Base-by-base conservation (phyloP, 495 filamentous ascomycete genomes). In the Bryoglossum gracile region DNA sequence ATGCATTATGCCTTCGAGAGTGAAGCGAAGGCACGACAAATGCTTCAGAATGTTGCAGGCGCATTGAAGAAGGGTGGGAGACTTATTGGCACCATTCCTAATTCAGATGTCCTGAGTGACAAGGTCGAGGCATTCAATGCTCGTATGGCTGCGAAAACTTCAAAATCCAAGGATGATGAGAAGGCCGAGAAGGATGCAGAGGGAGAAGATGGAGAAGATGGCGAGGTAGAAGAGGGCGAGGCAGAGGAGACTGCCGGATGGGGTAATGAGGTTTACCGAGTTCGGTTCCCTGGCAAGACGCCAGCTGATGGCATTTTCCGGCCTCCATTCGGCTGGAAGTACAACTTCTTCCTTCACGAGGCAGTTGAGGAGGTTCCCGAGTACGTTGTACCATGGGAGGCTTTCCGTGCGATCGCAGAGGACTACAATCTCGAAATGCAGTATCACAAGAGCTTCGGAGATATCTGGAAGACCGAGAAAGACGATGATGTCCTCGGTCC, bases 1-100 rank as follows among this genome's bases (percentile, higher is more conserved):
- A 94, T 98, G 81, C 92, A 98, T 68, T 98, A 98, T 61, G 90
- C 94, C 0, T 98, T 96, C 57, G 94, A 98, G 66, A 87, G 72
- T 50, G 87, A 97, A 64, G 75, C 74, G 4, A 94, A 95, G 63
- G 83, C 90, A 9, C 78, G 90, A 17, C 83, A 80, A 45, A 97
- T 98, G 92, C 76, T 98, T 42, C 76, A 79, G 62, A 98, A 98
- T 62, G 92, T 98, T 10, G 81, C 92, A 1, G 84, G 89, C 3
- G 76, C 81, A 21, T 65, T 98, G 57, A 94, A 88, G 65, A 95
- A 96, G 60, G 92, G 92, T 16, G 92, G 92, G 8, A 81, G 88
- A 32, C 94, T 97, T 64, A 77, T 98, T 36, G 92, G 91, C 1
- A 86, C 86, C 35, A 94, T 95, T 54, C 92, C 92, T 2, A 94